Evolutionary conservation across 1,284 basidiomycete genomes (phyloP).

Genomic region (Rhodotorula sp.): DNA sequence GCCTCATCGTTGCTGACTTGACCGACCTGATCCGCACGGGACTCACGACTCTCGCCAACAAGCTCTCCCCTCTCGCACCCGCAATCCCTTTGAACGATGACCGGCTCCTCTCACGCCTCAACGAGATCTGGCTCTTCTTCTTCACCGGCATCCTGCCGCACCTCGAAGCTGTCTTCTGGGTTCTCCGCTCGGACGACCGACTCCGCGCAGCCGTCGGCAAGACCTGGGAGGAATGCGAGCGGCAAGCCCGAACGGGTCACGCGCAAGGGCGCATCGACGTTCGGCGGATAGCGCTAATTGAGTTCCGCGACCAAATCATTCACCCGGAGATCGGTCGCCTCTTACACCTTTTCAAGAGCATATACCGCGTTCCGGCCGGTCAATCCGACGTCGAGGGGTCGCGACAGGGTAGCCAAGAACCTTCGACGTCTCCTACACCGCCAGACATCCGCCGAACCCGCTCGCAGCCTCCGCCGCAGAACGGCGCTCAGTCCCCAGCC

Average conservation of each 20-base stretch:
- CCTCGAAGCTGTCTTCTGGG: conserved; percentile 62
- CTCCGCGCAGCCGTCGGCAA: conserved; percentile 43
- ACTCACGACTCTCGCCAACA: conserved; percentile 86
- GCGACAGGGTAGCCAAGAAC: neutral
- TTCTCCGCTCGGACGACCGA: conserved; percentile 47
- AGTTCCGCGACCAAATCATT: conserved; percentile 66
- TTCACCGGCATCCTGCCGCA: conserved; percentile 90
- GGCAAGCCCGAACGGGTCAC: conserved; percentile 1
- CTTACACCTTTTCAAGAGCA: neutral
- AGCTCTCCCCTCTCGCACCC: conserved; percentile 53
- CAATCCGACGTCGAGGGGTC: neutral
- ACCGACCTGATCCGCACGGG: conserved; percentile 78
- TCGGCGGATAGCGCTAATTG: conserved; percentile 69
- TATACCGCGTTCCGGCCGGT: conserved; percentile 7
- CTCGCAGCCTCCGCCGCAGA: neutral
- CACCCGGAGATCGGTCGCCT: conserved; percentile 35
- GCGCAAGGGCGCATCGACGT: conserved; percentile 63
- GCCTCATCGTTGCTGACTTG: conserved; percentile 70
- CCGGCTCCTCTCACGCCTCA: conserved; percentile 52
- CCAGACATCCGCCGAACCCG: conserved; percentile 7
- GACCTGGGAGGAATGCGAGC: conserved; percentile 22
- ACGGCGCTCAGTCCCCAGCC: neutral
- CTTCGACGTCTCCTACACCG: conserved; percentile 1
- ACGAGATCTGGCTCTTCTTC: conserved; percentile 91
- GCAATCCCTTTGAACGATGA: conserved; percentile 3